Evolutionary conservation across 1,284 basidiomycete genomes (phyloP).

Genomic region (Anthracocystis setariae): DNA sequence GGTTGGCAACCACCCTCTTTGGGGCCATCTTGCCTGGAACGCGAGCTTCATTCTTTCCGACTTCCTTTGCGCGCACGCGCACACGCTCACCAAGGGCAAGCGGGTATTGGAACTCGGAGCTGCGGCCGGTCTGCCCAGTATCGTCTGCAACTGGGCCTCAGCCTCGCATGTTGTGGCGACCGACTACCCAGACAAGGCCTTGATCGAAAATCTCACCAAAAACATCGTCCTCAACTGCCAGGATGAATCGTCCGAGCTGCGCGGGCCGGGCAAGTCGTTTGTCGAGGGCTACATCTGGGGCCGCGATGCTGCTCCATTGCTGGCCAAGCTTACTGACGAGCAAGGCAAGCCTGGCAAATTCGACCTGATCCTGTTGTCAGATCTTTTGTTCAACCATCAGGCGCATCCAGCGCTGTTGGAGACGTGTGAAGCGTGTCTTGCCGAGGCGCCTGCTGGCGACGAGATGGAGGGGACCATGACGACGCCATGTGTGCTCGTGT

Average conservation of each 20-base stretch:
- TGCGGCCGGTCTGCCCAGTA: conserved; percentile 83
- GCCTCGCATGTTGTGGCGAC: conserved; percentile 78
- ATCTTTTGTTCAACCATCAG: conserved; percentile 81
- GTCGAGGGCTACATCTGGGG: conserved; percentile 87
- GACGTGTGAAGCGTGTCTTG: conserved; percentile 75
- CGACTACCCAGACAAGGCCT: conserved; percentile 85
- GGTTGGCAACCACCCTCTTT: conserved; percentile 87
- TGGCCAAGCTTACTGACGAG: conserved; percentile 69
- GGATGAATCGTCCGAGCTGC: conserved; percentile 51
- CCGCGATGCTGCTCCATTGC: conserved; percentile 73
- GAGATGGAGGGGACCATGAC: conserved; percentile 17
- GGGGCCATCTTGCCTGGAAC: conserved; percentile 86
- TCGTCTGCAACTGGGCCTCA: conserved; percentile 51
- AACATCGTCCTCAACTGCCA: conserved; percentile 77
- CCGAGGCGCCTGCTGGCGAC: conserved; percentile 34
- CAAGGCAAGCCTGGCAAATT: conserved; percentile 70
- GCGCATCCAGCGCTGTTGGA: conserved; percentile 84
- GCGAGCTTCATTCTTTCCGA: conserved; percentile 68
- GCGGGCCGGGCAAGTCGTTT: conserved; percentile 54
- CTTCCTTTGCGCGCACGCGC: conserved; percentile 69
- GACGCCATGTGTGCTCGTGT: conserved; percentile 78
- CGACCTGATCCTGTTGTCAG: conserved; percentile 87
- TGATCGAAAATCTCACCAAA: conserved; percentile 80
- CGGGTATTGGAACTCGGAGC: conserved; percentile 89
- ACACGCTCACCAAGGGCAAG: conserved; percentile 68